Evolutionary conservation across 176 grass and related monocot genomes (phyloP), one percentile per base, ranked within the genome.

Genomic region (Neostapfia colusana): DNA sequence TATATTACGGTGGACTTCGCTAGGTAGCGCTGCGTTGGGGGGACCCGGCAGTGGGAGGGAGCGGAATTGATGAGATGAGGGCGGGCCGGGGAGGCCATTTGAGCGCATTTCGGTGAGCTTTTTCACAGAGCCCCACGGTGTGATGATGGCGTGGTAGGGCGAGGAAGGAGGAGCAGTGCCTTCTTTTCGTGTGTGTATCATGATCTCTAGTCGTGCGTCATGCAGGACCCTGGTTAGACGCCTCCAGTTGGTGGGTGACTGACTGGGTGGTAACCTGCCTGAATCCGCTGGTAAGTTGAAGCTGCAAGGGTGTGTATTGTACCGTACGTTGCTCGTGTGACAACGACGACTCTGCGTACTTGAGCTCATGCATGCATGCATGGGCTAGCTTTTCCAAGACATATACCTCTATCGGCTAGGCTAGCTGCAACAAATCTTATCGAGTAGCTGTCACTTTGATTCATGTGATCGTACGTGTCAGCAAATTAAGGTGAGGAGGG

Each of bases 61-160:
- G 58, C 55, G 80, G 31, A 71, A 68, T n/a, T n/a, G n/a, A 80
- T 86, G 63, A 44, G 64, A 76, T 36, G 59, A n/a, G 9, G 58
- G 63, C 17, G 50, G 18, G 5, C 1, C n/a, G n/a, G 6, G 53
- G 20, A 66, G 54, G 49, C 80, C 80, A 74, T 84, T 88, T 79
- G 54, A 85, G 45, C 76, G 84, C 58, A 79, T 77, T 77, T 77
- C 9, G 46, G 64, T 34, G 69, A 84, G 58, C 77, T 69, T 90
- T 90, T 90, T n/a, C n/a, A n/a, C 67, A 35, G 75, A 42, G 38
- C 67, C 68, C 78, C 68, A 21, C 55, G 53, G 54, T 21, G 37
- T 91, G 81, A 91, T 88, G 86, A 74, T 83, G 86, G 36, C 21
- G 4, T 69, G 76, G 80, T 87, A 17, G 49, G 28, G 79, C 55